Conservation (phyloP, 1,139 yeast genomes). For the Nakaseomyces nivariensis region DNA sequence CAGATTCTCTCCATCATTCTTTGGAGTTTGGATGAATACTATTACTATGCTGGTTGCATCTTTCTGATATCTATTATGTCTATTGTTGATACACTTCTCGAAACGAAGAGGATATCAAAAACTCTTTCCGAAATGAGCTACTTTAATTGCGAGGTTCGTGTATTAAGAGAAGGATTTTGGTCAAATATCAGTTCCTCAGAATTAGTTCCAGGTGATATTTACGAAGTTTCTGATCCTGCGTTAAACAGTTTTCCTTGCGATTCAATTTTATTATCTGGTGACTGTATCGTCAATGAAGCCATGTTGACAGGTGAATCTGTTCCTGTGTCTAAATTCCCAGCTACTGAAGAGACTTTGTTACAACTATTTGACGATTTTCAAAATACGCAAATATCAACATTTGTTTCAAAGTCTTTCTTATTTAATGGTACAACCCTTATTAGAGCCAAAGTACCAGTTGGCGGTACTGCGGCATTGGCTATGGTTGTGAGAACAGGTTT, state of each 20-base stretch:
- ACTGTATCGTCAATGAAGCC: conserved; percentile 86
- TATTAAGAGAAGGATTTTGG: conserved; percentile 92
- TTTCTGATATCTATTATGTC: conserved; percentile 76
- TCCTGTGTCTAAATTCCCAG: conserved; percentile 76
- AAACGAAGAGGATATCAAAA: conserved; percentile 66
- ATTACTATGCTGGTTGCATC: conserved; percentile 88
- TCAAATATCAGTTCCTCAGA: conserved; percentile 69
- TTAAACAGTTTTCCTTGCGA: conserved; percentile 75
- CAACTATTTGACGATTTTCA: conserved; percentile 44
- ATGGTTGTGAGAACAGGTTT: conserved; percentile 86
- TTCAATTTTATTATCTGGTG: conserved; percentile 77
- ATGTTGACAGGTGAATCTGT: conserved; percentile 98
- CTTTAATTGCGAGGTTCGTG: conserved; percentile 73
- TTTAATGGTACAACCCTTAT: conserved; percentile 85
- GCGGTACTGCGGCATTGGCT: conserved; percentile 56
- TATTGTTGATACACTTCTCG: conserved; percentile 68
- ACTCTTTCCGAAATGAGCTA: conserved; percentile 66
- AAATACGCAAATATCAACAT: conserved; percentile 49
- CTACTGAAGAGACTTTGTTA: conserved; percentile 51
- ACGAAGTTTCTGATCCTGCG: conserved; percentile 83
- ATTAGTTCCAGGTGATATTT: conserved; percentile 90
- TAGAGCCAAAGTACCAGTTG: conserved; percentile 57
- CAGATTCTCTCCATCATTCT: conserved; percentile 84
- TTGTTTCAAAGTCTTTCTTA: conserved; percentile 62
- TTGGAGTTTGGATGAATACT: conserved; percentile 89